Evolutionary conservation across 345 rosid genomes (phyloP).

Genomic region (Hibiscus trionum): DNA sequence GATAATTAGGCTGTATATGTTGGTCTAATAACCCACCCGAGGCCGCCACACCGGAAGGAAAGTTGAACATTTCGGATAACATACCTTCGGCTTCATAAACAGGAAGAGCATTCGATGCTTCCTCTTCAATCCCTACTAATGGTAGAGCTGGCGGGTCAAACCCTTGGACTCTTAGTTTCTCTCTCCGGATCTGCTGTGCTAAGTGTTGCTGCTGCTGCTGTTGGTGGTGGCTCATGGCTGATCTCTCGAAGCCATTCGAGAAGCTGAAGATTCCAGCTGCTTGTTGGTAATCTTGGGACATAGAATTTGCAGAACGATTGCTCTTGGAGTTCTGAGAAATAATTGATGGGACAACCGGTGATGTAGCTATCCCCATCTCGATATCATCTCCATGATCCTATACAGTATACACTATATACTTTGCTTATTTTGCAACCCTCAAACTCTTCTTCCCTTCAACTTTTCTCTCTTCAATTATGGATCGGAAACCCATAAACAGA

Average conservation of each 20-base stretch:
- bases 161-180: slow-evolving; percentile 45
- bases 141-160: slow-evolving; percentile 34
- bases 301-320: slow-evolving; percentile 39
- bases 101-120: slow-evolving; percentile 31
- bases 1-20: slow-evolving; percentile 25
- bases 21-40: slow-evolving; percentile 29
- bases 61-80: slow-evolving; percentile 93
- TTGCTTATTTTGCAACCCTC: neutral
- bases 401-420: neutral
- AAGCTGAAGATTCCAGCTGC: slow-evolving; percentile 42
- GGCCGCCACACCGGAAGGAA: slow-evolving; percentile 41
- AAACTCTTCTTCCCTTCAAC: neutral
- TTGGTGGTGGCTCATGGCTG: slow-evolving; percentile 16
- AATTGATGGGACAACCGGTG: slow-evolving; percentile 20
- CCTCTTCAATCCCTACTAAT: slow-evolving; percentile 38
- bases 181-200: slow-evolving; percentile 63
- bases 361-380: slow-evolving; percentile 71
- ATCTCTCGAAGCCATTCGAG: slow-evolving; percentile 68
- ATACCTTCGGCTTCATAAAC: slow-evolving; percentile 76
- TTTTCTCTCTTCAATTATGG: slow-evolving; percentile 13
- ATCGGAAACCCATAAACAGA: slow-evolving; percentile 22
- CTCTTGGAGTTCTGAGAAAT: slow-evolving; percentile 11
- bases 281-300: slow-evolving; percentile 59
- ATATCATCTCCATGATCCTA: slow-evolving; percentile 28
- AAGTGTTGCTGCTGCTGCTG: slow-evolving; percentile 30